These are phyloP conservation scores for Adansonia digitata DNA, from an alignment of 345 rosid genomes.

Conservation along the genomic window DNA sequence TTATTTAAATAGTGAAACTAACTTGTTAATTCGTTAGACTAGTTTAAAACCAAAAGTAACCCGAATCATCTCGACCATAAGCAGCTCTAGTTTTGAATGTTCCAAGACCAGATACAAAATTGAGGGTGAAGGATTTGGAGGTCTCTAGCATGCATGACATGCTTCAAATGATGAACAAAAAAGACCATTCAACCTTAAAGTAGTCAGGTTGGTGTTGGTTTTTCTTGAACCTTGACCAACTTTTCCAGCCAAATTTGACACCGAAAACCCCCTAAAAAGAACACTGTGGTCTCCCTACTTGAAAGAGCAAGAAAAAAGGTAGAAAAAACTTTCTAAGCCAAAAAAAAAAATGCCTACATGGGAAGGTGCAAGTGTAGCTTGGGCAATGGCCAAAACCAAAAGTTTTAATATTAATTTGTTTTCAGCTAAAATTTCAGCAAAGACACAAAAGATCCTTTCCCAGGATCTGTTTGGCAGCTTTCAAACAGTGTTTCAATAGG, in stretches of 20 bases:
- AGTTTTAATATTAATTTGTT: neutral
- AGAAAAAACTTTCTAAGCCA: too few relatives aligned
- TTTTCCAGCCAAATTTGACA: constrained; percentile 26
- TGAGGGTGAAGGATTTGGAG: neutral
- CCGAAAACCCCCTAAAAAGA: neutral
- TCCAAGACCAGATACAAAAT: too few relatives aligned
- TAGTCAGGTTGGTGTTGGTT: neutral
- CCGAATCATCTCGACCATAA: too few relatives aligned
- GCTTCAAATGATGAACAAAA: neutral
- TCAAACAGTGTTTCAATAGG: constrained; percentile 19
- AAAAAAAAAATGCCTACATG: too few relatives aligned
- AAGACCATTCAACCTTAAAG: neutral
- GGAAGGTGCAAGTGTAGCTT: neutral
- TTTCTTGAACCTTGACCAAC: neutral
- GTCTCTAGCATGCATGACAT: neutral
- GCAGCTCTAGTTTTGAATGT: too few relatives aligned
- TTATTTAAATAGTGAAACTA: too few relatives aligned
- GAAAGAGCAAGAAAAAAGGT: neutral
- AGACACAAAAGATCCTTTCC: constrained; percentile 22
- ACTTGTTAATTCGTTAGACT: too few relatives aligned
- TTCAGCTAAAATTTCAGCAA: constrained; percentile 23
- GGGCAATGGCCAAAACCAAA: neutral
- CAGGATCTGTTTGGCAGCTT: constrained; percentile 23
- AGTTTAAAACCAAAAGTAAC: too few relatives aligned
- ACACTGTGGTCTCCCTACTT: constrained; percentile 15